Base-by-base conservation (phyloP, 768 basidiomycete species). In the Tylopilus sp. region DNA sequence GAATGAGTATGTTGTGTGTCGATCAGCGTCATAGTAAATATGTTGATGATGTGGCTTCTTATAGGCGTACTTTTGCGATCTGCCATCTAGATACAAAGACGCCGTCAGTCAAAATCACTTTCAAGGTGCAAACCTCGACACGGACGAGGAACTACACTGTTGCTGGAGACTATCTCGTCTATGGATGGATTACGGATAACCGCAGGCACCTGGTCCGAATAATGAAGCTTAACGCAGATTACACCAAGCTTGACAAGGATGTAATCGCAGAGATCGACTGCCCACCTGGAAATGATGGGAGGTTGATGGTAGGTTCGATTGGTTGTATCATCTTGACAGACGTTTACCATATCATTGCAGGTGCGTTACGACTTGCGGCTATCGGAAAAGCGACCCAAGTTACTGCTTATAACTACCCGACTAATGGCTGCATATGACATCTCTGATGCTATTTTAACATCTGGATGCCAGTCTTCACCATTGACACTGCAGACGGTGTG, bases 141-240 rank as follows among this genome's bases (percentile, higher is more conserved):
- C 61, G 57, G 26, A 57, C 63, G n/a, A 60, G 66, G 46, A 69
- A 55, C 40, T 57, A 67, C n/a, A 40, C 51, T 40, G 44, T 47
- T 15, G 63, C 52, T 20, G 63, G 62, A 17, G 62, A 63, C 40
- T 65, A 64, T 18, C n/a, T 64, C 17, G 53, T 57, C 30, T 69
- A 64, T 31, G 65, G 67, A 11, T 67, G 65, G 65, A 64, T 68
- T 18, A 64, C 64, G 17, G 57, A 59, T 10, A 62, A 67, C 10
- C 67, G 62, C 47, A 59, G 26, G 44, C 65, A 67, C 40, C 47
- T 67, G 54, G 21, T 67, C 31, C 67, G 64, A 21, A 57, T 67
- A 44, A 69, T 67, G 57, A 66, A 60, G 31, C 65, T 67, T 3
- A 54, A 62, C 22, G 53, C 57, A n/a, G 55, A 67, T 33, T 67